Conservation (phyloP, 2,329 filamentous ascomycete genomes). For the Cryphonectria nitschkei region DNA sequence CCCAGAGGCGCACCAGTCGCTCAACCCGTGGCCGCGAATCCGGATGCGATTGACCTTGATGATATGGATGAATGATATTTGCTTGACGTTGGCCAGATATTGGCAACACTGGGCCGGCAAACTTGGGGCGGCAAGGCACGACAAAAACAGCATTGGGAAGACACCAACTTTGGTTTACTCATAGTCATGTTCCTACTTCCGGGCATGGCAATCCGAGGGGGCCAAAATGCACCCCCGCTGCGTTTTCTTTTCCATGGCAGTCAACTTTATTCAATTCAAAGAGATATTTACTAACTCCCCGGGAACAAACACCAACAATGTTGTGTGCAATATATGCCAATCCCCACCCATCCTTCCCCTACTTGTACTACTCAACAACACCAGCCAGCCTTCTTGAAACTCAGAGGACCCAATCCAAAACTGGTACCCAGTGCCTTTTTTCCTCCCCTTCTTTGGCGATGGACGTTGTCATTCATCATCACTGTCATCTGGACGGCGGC, state of each 20-base stretch:
- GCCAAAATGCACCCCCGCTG: neutral
- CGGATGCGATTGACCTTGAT: slow-evolving; percentile 84
- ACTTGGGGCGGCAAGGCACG: slow-evolving; percentile 1
- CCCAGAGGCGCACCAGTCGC: slow-evolving; percentile 59
- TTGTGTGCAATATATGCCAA: neutral
- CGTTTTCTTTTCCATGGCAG: slow-evolving; percentile 13
- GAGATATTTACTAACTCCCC: slow-evolving; percentile 3
- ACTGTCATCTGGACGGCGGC: neutral
- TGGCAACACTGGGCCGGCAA: slow-evolving; percentile 3
- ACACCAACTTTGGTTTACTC: slow-evolving; percentile 2
- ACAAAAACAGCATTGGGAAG: neutral
- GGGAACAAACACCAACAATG: slow-evolving; percentile 3
- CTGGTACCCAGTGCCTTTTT: slow-evolving; percentile 7
- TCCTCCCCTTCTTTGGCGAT: slow-evolving; percentile 7
- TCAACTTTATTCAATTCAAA: slow-evolving; percentile 23
- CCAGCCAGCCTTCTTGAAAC: neutral
- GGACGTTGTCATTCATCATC: neutral
- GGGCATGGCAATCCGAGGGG: neutral
- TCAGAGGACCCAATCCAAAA: neutral
- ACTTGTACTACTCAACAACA: neutral
- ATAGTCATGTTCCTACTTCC: neutral
- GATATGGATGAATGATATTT: slow-evolving; percentile 63
- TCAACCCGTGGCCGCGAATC: slow-evolving; percentile 64
- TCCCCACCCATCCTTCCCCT: neutral
- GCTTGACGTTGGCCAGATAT: slow-evolving; percentile 12